Conservation (phyloP, 768 basidiomycete genomes). For the Tylopilus sp. region DNA sequence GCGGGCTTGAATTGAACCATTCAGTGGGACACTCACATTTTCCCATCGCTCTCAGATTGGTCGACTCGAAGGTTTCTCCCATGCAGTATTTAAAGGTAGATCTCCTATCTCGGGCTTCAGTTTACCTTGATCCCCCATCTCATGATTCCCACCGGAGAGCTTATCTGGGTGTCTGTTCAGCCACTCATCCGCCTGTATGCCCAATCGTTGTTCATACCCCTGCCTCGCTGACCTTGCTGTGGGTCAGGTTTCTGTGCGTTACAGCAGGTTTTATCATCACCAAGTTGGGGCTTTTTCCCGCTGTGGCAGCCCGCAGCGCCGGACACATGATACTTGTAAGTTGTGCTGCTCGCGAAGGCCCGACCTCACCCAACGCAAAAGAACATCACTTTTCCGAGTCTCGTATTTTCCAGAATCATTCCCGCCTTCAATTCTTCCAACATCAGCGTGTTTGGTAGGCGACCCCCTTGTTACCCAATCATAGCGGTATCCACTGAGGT, state of each 20-base stretch:
- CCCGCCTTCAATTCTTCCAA: conserved; percentile 61
- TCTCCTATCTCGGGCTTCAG: background rate
- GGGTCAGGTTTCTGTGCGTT: conserved; percentile 49
- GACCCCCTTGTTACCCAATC: background rate
- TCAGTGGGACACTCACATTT: too few species aligned
- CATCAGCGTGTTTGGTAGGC: conserved; percentile 49
- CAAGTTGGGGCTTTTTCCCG: conserved; percentile 57
- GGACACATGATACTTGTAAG: conserved; percentile 59
- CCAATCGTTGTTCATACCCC: background rate
- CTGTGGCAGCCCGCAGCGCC: conserved; percentile 53
- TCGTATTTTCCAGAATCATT: conserved; percentile 72
- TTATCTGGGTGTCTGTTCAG: conserved; percentile 62
- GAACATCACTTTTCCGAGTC: conserved; percentile 60
- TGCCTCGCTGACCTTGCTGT: conserved; percentile 1
- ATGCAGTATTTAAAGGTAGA: conserved; percentile 2
- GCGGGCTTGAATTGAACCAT: too few species aligned
- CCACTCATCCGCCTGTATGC: conserved; percentile 59
- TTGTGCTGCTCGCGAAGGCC: background rate
- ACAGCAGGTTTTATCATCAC: conserved; percentile 55
- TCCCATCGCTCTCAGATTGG: too few species aligned
- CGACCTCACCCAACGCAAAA: conserved; percentile 7
- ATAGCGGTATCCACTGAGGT: background rate
- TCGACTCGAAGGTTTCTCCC: background rate
- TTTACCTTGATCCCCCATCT: background rate
- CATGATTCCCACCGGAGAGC: conserved; percentile 37